A percentile compares a stretch with the other conserved stretches of the same genome.
Evolutionary conservation across 2,329 filamentous ascomycete genomes (phyloP).

Genomic region (Coniochaeta sp.): DNA sequence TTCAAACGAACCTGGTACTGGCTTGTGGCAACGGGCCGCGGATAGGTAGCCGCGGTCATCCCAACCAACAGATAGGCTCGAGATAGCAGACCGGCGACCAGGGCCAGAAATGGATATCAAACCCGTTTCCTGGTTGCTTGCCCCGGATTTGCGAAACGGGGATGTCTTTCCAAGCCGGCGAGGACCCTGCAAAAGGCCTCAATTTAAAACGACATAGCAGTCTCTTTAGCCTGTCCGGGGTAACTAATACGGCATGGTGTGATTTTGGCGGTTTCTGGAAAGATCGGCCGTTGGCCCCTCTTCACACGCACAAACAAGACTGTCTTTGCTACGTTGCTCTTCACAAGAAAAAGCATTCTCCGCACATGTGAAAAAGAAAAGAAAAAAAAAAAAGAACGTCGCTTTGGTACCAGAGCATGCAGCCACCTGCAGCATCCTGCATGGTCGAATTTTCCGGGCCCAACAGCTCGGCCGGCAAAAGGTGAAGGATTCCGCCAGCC

Average conservation of each 20-base stretch:
- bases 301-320: neutral
- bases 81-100: neutral
- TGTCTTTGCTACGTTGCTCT: neutral
- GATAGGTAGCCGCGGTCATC: neutral
- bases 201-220: neutral
- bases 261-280: neutral
- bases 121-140: neutral
- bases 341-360: neutral
- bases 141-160: conserved; percentile 2
- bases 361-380: neutral
- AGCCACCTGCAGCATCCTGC: neutral
- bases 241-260: neutral
- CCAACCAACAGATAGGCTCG: neutral
- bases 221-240: neutral
- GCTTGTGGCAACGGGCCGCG: neutral
- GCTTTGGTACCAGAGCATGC: neutral
- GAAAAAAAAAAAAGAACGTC: too few relatives aligned
- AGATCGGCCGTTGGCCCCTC: neutral
- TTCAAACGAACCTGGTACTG: neutral
- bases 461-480: neutral
- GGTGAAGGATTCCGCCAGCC: neutral
- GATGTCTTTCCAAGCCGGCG: neutral
- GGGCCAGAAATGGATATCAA: neutral
- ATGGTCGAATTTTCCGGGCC: neutral
- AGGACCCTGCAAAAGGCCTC: conserved; percentile 1